Evolutionary conservation across 495 filamentous ascomycete species (phyloP), one percentile per base, ranked within the genome.

Genomic region (Astrothelium subdiscretum): DNA sequence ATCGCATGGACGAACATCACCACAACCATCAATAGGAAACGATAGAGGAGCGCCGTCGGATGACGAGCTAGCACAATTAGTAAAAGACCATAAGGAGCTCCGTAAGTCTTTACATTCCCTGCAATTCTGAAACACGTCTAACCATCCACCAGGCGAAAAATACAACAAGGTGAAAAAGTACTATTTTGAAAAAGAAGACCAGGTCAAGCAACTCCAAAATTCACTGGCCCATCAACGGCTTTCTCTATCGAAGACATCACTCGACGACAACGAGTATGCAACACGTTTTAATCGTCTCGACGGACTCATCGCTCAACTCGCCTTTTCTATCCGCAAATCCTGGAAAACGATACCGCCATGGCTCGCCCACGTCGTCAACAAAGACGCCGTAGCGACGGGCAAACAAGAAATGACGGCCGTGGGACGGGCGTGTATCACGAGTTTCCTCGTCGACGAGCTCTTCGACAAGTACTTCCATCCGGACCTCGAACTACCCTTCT

Each of bases 141-240:
- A 69, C 59, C 20, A 1, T 15, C 24, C 51, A 20, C 32, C 69
- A 97, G 92, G 90, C 71, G 83, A 82, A 65, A 98, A 98, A 78
- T 98, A 98, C 71, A 90, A 90, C 75, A 97, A 97, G 72, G 94
- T 98, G 58, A 98, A 98, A 77, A 84, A 89, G 32, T 87, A 96
- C 65, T 98, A 97, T 71, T 98, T 97, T 71, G 94, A 98, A 62
- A 91, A 91, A 67, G 92, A 95, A 69, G 78, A 86, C 54, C 92
- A 97, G 71, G 90, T 98, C 12, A 90, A 97, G 71, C 87, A 91
- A 69, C 83, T 98, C 12, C 94, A 98, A 74, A 97, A 98, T 71
- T 92, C 90, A 3, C 83, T 98, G 52, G 94, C 95, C 35, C 90
- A 97, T 72, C 95, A 97, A 73, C 85, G 94, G 59, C 87, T 98